Evolutionary conservation across 169 alveolate species (phyloP).

Genomic region (Eimeria praecox): DNA sequence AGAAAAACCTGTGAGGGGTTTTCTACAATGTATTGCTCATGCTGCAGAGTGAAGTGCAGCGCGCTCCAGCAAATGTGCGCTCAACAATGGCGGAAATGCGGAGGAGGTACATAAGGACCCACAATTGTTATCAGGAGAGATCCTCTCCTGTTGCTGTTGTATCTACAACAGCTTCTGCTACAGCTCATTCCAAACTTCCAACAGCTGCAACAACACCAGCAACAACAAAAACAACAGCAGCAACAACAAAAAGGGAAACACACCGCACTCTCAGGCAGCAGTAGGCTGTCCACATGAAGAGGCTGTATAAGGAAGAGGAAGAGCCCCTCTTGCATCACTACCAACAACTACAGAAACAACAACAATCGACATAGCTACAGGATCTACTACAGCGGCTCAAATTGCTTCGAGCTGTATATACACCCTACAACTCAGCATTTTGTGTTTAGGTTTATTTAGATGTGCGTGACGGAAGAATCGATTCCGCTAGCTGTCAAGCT

Average conservation of each 20-base stretch:
- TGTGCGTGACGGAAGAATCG: not conserved
- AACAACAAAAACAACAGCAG: not conserved
- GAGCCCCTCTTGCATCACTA: not conserved
- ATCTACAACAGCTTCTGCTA: conserved; percentile 30
- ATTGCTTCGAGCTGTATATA: not conserved
- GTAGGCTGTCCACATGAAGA: conserved; percentile 70
- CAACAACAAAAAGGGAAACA: conserved; percentile 35
- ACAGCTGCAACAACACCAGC: conserved; percentile 30
- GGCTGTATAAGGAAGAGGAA: not conserved
- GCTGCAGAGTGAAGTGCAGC: conserved; percentile 71
- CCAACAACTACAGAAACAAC: conserved; percentile 6
- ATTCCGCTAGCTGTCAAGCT: not conserved
- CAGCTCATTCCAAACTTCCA: conserved; percentile 18
- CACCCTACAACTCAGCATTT: not conserved
- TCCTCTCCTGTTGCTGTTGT: conserved; percentile 7
- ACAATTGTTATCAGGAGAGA: conserved; percentile 38
- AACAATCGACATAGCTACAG: not conserved
- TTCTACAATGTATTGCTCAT: conserved; percentile 16
- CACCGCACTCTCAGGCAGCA: conserved; percentile 67
- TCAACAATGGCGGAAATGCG: conserved; percentile 65
- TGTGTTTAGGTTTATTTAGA: not conserved
- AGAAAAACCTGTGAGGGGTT: not conserved
- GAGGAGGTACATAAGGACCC: conserved; percentile 75
- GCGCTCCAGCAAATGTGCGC: conserved; percentile 38
- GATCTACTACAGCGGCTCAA: not conserved